Evolutionary conservation across 2,329 filamentous ascomycete species (phyloP).

Genomic region (Neospermospora avenae): DNA sequence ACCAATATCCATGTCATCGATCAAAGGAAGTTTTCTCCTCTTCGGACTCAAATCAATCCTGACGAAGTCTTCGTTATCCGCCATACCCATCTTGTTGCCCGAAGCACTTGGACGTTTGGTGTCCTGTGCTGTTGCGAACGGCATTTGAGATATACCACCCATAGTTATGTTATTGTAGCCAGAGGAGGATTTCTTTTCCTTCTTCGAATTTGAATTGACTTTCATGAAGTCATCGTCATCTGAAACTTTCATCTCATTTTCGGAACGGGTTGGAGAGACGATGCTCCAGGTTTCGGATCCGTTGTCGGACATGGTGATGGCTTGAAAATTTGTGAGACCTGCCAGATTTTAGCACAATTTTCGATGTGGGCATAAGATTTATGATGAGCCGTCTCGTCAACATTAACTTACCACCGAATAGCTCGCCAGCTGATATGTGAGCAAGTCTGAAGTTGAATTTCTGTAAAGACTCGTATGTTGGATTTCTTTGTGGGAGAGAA

Average conservation of each 20-base stretch:
- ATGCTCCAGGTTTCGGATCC: not conserved
- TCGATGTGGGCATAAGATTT: not conserved
- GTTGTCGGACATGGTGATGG: not conserved
- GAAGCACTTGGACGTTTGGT: too few species aligned
- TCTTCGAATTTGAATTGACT: not conserved
- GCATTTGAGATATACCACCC: not conserved
- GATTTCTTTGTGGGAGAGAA: too few species aligned
- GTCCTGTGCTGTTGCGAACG: not conserved
- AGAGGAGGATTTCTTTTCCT: not conserved
- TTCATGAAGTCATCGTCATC: not conserved
- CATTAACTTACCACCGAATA: not conserved
- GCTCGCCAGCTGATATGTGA: too few species aligned
- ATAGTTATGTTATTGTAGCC: not conserved
- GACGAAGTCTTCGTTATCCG: too few species aligned
- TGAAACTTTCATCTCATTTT: not conserved
- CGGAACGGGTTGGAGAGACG: not conserved
- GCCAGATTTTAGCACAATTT: not conserved
- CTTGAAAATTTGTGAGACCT: not conserved
- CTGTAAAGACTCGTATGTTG: too few species aligned
- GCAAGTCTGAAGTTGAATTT: too few species aligned
- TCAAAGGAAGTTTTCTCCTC: too few species aligned
- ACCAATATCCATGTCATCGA: too few species aligned
- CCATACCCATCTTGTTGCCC: too few species aligned
- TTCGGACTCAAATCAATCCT: too few species aligned
- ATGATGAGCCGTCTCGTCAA: not conserved